Conservation (phyloP, 2,329 filamentous ascomycete genomes). For the Aspergillus transmontanensis region DNA sequence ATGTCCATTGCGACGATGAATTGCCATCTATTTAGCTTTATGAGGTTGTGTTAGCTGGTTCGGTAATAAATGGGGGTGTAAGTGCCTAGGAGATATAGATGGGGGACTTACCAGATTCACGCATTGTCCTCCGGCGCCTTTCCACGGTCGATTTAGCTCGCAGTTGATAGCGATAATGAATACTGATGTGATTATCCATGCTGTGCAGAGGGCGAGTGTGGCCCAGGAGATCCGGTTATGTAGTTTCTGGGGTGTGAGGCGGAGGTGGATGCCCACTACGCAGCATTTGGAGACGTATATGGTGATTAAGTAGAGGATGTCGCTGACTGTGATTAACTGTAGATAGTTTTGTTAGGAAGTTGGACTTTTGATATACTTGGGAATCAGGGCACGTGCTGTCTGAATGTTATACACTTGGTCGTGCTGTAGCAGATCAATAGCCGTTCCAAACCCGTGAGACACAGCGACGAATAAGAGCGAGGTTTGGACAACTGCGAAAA, state of each 20-base stretch:
- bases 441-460: conserved; percentile 37
- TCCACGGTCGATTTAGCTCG: conserved; percentile 42
- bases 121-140: conserved; percentile 27
- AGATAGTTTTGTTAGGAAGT: conserved; percentile 1
- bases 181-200: conserved; percentile 44
- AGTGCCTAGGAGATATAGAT: not conserved
- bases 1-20: conserved; percentile 39
- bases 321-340: conserved; percentile 37
- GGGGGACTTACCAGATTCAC: conserved; percentile 24
- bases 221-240: conserved; percentile 42
- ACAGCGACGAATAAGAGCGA: conserved; percentile 33
- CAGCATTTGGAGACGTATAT: conserved; percentile 43
- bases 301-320: conserved; percentile 48
- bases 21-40: conserved; percentile 35
- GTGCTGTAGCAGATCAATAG: conserved; percentile 29
- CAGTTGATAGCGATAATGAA: conserved; percentile 47
- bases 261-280: conserved; percentile 48
- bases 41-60: not conserved
- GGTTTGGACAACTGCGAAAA: conserved; percentile 34
- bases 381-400: conserved; percentile 22
- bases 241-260: conserved; percentile 46
- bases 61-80: not conserved
- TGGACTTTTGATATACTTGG: not conserved
- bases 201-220: conserved; percentile 39
- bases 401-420: conserved; percentile 29